Conservation (phyloP, 1,284 basidiomycete genomes). For the Meripilus lineatus region DNA sequence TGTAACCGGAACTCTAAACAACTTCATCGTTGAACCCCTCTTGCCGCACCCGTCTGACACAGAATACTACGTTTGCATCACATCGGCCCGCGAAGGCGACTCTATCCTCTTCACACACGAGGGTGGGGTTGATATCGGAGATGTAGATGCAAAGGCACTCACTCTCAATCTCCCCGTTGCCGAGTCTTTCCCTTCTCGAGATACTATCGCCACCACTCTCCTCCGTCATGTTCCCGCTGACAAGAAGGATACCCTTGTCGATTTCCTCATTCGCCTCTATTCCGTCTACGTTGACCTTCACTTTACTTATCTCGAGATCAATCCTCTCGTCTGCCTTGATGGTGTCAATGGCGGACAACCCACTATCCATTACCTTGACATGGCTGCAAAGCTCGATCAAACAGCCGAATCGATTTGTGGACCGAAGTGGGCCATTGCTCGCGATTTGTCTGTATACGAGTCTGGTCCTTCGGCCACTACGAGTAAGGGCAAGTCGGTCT, state of each 20-base stretch:
- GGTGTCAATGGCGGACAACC: conserved; percentile 68
- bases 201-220: conserved; percentile 68
- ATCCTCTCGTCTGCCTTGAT: conserved; percentile 95
- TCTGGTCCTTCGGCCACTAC: conserved; percentile 36
- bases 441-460: conserved; percentile 80
- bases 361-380: conserved; percentile 95
- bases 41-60: conserved; percentile 91
- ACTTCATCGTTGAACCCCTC: conserved; percentile 98
- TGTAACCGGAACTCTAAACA: conserved; percentile 92
- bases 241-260: conserved; percentile 85
- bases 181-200: conserved; percentile 76
- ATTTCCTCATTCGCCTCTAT: conserved; percentile 96
- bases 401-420: conserved; percentile 98
- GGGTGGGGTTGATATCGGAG: conserved; percentile 98
- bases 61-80: conserved; percentile 99
- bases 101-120: conserved; percentile 98
- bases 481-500: conserved; percentile 48
- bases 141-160: conserved; percentile 97
- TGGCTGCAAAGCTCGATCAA: conserved; percentile 99
- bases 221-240: conserved; percentile 75
- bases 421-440: conserved; percentile 97
- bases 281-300: conserved; percentile 96
- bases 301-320: conserved; percentile 99
- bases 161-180: conserved; percentile 83
- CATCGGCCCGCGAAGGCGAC: conserved; percentile 92